A percentile compares a stretch with the other conserved stretches of the same genome.
Evolutionary conservation across 805 yeast genomes (phyloP).

Genomic region (Pichia exigua): DNA sequence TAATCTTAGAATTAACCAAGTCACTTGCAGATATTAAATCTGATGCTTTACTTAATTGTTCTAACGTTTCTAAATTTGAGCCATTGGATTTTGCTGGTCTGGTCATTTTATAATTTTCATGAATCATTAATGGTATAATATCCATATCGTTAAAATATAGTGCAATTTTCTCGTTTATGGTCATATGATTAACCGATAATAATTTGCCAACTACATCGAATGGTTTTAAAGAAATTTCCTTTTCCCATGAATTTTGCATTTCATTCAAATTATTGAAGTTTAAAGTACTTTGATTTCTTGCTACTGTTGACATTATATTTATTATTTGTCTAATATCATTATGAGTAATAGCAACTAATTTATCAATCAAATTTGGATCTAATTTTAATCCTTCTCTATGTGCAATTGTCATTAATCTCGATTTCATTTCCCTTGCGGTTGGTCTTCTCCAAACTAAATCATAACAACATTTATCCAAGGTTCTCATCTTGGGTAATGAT

Average conservation of each 20-base stretch:
- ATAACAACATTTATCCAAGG: slow-evolving; percentile 75
- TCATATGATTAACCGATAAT: slow-evolving; percentile 50
- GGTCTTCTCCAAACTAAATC: slow-evolving; percentile 89
- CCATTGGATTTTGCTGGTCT: slow-evolving; percentile 37
- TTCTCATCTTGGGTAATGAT: slow-evolving; percentile 89
- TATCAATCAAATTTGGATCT: slow-evolving; percentile 75
- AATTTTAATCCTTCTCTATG: slow-evolving; percentile 73
- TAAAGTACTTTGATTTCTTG: slow-evolving; percentile 61
- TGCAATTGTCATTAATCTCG: slow-evolving; percentile 87
- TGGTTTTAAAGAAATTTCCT: slow-evolving; percentile 83
- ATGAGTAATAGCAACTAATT: slow-evolving; percentile 73
- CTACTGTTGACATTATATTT: slow-evolving; percentile 77
- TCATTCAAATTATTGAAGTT: slow-evolving; percentile 55
- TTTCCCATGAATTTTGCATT: slow-evolving; percentile 71
- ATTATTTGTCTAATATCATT: slow-evolving; percentile 94
- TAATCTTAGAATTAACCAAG: slow-evolving; percentile 69
- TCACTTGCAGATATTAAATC: slow-evolving; percentile 84
- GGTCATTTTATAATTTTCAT: slow-evolving; percentile 78
- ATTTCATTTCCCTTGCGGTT: slow-evolving; percentile 67
- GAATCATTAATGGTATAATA: slow-evolving; percentile 91
- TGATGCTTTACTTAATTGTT: slow-evolving; percentile 69
- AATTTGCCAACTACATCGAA: slow-evolving; percentile 77
- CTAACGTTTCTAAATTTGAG: slow-evolving; percentile 39
- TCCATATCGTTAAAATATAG: slow-evolving; percentile 91
- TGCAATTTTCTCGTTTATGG: slow-evolving; percentile 75